phyloP scores from a whole-genome alignment of 441 rosid species.

The Pelargonium myrrhifolium region DNA sequence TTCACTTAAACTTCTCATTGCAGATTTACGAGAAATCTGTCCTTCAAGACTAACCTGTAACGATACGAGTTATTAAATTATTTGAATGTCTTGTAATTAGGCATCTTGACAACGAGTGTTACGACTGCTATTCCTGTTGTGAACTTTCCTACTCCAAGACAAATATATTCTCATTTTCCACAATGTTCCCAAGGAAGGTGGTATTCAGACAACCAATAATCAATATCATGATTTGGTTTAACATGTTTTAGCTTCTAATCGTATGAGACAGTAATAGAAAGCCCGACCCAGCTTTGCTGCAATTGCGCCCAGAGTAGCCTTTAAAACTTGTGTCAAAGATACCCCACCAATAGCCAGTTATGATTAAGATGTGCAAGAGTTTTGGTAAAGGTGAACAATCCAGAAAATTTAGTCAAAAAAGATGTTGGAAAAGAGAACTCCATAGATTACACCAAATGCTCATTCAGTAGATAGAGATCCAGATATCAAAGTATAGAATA shows the following conservation, averaged over 20 bases:
- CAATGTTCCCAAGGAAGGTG: not conserved
- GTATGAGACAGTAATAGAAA: not conserved
- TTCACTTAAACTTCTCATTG: slow-evolving; percentile 53
- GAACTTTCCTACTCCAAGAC: not conserved
- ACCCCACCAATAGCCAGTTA: not conserved
- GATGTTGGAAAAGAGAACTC: not conserved
- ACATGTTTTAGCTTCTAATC: not conserved
- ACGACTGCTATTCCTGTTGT: not conserved
- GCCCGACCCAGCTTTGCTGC: not conserved
- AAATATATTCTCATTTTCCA: no score
- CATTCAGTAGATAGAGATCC: not conserved
- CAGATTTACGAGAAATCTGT: slow-evolving; percentile 83
- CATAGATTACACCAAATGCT: not conserved
- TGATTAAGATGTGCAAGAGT: not conserved
- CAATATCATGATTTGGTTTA: not conserved
- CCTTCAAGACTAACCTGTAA: slow-evolving; percentile 90
- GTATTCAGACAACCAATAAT: not conserved
- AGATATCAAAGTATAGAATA: not conserved
- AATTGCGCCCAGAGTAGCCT: not conserved
- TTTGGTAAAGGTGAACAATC: not conserved
- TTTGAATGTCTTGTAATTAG: not conserved
- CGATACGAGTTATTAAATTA: not conserved
- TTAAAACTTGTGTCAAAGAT: not conserved
- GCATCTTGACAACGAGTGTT: not conserved
- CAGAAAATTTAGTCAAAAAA: not conserved